A percentile compares a stretch with the other conserved stretches of the same genome.
Conservation (phyloP, 768 basidiomycete genomes). For the Boletus vermiculosoides region DNA sequence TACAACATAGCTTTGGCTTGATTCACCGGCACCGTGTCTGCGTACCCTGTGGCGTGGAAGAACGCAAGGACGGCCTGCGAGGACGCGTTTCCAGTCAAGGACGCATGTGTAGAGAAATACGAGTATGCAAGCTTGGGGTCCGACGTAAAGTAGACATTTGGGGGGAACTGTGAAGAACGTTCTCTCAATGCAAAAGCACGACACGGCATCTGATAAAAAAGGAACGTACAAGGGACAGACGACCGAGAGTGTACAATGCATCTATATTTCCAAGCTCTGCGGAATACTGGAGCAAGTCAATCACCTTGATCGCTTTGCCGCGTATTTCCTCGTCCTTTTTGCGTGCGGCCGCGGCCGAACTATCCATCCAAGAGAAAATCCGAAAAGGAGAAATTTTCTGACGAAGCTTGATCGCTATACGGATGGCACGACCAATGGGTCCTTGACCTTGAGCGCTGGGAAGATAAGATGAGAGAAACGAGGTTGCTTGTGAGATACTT, state of each 20-base stretch:
- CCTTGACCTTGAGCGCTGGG: constrained; percentile 77
- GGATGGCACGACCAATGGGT: constrained; percentile 66
- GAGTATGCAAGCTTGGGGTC: constrained; percentile 64
- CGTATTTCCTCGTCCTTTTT: constrained; percentile 65
- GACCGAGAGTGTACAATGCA: constrained; percentile 65
- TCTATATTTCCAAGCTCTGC: constrained; percentile 75
- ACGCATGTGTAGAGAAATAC: constrained; percentile 63
- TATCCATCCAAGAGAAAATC: constrained; percentile 41
- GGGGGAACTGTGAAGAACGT: constrained; percentile 56
- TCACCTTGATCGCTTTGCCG: constrained; percentile 74
- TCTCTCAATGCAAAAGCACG: neutral
- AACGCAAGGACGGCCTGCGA: constrained; percentile 87
- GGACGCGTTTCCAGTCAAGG: constrained; percentile 74
- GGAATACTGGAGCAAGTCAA: constrained; percentile 79
- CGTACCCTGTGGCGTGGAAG: constrained; percentile 86
- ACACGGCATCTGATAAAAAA: neutral
- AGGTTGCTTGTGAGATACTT: constrained; percentile 43
- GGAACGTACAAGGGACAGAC: constrained; percentile 61
- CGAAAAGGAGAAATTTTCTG: constrained; percentile 55
- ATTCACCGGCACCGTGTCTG: constrained; percentile 56
- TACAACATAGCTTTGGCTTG: constrained; percentile 86
- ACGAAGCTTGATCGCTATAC: constrained; percentile 65
- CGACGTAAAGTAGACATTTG: constrained; percentile 59
- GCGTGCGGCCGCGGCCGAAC: constrained; percentile 43
- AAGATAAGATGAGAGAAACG: constrained; percentile 62